Conservation (phyloP, 2,329 filamentous ascomycete genomes). For the Cercospora sp. region DNA sequence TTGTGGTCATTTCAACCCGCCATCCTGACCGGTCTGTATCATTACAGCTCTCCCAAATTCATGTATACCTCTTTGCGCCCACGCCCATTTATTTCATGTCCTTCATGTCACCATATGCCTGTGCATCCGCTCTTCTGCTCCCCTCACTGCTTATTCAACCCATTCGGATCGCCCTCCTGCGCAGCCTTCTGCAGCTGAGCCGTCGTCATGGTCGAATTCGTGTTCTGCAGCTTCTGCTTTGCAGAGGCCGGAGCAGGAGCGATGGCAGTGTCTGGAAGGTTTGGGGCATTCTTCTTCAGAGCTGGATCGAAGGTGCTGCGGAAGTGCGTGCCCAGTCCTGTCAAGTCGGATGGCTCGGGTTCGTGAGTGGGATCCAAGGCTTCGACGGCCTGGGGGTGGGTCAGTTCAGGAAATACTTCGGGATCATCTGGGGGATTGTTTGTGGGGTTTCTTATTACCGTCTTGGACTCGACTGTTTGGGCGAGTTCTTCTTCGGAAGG, state of each 20-base stretch:
- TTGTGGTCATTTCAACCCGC: not conserved
- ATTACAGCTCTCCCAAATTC: not conserved
- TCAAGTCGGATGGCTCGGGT: constrained; percentile 23
- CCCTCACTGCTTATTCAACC: constrained; percentile 7
- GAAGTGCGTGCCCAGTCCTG: constrained; percentile 26
- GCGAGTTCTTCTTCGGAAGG: not conserved
- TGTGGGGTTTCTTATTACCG: too few relatives aligned
- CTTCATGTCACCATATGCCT: too few relatives aligned
- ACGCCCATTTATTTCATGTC: not conserved
- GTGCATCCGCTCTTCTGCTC: too few relatives aligned
- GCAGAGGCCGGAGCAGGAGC: constrained; percentile 11
- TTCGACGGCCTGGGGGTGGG: constrained; percentile 18
- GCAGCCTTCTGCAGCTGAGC: constrained; percentile 24
- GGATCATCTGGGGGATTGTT: too few relatives aligned
- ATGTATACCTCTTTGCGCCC: not conserved
- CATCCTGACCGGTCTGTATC: not conserved
- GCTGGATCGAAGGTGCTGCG: constrained; percentile 21
- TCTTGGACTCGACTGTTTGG: constrained; percentile 16
- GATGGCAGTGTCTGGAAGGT: constrained; percentile 4
- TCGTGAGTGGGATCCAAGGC: constrained; percentile 21
- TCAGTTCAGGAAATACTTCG: constrained; percentile 1
- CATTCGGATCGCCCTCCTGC: constrained; percentile 26
- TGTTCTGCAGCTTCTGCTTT: constrained; percentile 18
- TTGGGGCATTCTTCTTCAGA: constrained; percentile 21
- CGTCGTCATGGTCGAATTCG: constrained; percentile 23